Conservation (phyloP, 2,329 filamentous ascomycete species). For the Trichoderma guizhouense region DNA sequence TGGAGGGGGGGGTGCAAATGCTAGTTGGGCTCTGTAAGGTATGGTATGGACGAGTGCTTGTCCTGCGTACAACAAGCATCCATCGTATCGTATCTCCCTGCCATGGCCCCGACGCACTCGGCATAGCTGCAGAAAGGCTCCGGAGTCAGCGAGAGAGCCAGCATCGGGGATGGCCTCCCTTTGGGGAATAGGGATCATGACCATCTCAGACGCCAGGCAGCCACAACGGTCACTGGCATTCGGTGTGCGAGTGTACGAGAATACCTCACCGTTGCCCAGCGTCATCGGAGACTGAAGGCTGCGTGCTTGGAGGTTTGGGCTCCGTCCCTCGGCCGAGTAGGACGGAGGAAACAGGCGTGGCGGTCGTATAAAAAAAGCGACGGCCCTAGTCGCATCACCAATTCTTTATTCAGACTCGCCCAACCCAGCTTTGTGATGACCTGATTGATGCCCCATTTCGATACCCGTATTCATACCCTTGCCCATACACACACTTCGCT, state of each 20-base stretch:
- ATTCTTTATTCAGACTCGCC: neutral
- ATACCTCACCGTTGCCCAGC: constrained; percentile 1
- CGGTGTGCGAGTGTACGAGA: neutral
- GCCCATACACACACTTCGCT: neutral
- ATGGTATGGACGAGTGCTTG: neutral
- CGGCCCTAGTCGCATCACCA: neutral
- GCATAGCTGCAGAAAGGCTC: constrained; percentile 3
- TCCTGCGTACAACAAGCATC: neutral
- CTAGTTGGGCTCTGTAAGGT: neutral
- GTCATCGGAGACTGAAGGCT: neutral
- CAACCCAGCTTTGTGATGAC: neutral
- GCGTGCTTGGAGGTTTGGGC: neutral
- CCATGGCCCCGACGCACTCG: neutral
- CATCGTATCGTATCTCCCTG: neutral
- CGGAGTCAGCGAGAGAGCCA: neutral
- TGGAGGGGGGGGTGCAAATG: neutral
- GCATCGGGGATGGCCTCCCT: constrained; percentile 5
- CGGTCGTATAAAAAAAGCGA: neutral
- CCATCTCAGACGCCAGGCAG: neutral
- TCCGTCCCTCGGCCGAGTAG: neutral
- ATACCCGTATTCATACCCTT: neutral
- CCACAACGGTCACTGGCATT: neutral
- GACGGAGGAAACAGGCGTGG: neutral
- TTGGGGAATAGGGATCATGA: neutral
- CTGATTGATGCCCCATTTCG: neutral